Base-by-base conservation (phyloP, 1,284 basidiomycete species). In the Pterula multifida region DNA sequence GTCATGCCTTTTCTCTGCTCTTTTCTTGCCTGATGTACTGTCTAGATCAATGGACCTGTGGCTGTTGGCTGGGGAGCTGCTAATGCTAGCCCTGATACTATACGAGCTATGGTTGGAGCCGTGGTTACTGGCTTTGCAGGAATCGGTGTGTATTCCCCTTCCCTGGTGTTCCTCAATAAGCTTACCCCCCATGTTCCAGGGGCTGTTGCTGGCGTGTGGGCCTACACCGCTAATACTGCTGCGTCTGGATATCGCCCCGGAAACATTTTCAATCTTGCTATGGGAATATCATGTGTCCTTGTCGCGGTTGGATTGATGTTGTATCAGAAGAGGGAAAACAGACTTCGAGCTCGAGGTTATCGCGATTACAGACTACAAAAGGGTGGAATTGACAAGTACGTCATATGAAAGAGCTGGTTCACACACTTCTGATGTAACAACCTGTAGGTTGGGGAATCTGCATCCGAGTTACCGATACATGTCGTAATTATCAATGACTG, bases 341-440 rank as follows among this genome's bases (percentile, higher is more conserved):
- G 25, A 17, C 42, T 47, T 21, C 17, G 54, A n/a, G 53, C 49
- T 13, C 44, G 19, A 21, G 54, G 53, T 2, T 48, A 42, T 13
- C 47, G 54, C 17, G 51, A 55, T 42, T 55, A 55, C 36, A 47
- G 54, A 2, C 44, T 55, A n/a, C n/a, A n/a, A n/a, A n/a, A n/a
- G n/a, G n/a, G n/a, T n/a, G n/a, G n/a, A n/a, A n/a, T n/a, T n/a
- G n/a, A n/a, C n/a, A n/a, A n/a, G n/a, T n/a, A n/a, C n/a, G n/a
- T n/a, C n/a, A n/a, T n/a, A n/a, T n/a, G n/a, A n/a, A n/a, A n/a
- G n/a, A n/a, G n/a, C n/a, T n/a, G n/a, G n/a, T n/a, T n/a, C n/a
- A n/a, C n/a, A n/a, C n/a, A n/a, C n/a, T n/a, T n/a, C n/a, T n/a
- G n/a, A n/a, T n/a, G n/a, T n/a, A n/a, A n/a, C n/a, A n/a, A n/a